Conservation (phyloP, 2,329 filamentous ascomycete genomes). For the Cladorrhinum sp. region DNA sequence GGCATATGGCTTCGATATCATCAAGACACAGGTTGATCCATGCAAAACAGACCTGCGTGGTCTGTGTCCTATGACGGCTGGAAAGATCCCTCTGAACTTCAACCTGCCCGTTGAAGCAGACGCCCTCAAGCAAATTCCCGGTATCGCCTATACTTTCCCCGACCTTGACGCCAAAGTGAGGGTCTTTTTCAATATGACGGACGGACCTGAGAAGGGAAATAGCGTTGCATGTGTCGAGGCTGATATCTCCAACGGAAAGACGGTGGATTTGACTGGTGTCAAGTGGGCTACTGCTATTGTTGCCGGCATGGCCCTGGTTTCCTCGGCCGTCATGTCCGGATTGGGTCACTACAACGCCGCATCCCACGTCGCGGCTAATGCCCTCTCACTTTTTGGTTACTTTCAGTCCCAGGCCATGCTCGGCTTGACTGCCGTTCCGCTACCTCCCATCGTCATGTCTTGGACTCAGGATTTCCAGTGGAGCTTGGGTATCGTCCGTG, state of each 20-base stretch:
- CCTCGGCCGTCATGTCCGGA: conserved; percentile 85
- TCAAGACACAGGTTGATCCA: conserved; percentile 68
- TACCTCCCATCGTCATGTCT: conserved; percentile 83
- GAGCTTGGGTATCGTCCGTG: conserved; percentile 92
- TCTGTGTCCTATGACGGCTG: conserved; percentile 87
- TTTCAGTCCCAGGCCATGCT: conserved; percentile 94
- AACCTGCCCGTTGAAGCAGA: conserved; percentile 58
- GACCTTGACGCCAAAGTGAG: conserved; percentile 85
- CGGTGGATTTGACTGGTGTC: conserved; percentile 82
- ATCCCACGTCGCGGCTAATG: conserved; percentile 89
- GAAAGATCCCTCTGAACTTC: conserved; percentile 74
- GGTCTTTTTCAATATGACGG: conserved; percentile 73
- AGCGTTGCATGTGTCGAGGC: conserved; percentile 85
- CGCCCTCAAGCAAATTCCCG: conserved; percentile 66
- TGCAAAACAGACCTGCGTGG: conserved; percentile 68
- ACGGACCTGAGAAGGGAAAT: conserved; percentile 47
- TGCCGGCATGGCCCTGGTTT: conserved; percentile 75
- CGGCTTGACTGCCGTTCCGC: conserved; percentile 74
- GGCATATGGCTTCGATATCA: conserved; percentile 77
- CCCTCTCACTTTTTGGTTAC: conserved; percentile 88
- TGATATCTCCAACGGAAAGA: conserved; percentile 84
- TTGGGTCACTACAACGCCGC: conserved; percentile 91
- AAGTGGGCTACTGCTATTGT: conserved; percentile 89
- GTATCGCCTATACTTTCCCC: conserved; percentile 83
- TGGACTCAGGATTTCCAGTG: conserved; percentile 99